Conservation (phyloP, 2,329 filamentous ascomycete genomes). For the Pyrenochaeta sp. region DNA sequence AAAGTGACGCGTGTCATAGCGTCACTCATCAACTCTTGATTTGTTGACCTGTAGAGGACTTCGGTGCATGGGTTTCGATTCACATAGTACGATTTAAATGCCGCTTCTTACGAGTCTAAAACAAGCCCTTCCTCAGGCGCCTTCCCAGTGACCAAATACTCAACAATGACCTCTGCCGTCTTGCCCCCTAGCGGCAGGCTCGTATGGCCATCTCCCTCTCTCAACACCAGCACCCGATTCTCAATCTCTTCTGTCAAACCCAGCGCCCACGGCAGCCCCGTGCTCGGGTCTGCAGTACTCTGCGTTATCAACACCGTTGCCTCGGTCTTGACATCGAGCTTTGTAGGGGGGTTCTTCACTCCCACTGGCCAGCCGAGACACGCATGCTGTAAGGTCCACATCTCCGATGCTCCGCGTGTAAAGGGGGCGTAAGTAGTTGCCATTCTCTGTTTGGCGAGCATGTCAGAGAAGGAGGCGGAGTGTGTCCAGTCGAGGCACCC, state of each 20-base stretch:
- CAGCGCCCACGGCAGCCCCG: conserved; percentile 41
- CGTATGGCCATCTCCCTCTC: conserved; percentile 54
- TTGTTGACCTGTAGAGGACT: neutral
- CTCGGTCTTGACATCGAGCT: conserved; percentile 31
- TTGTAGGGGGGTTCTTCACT: conserved; percentile 46
- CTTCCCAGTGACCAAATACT: conserved; percentile 44
- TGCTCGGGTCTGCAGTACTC: conserved; percentile 53
- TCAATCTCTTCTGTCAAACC: conserved; percentile 35
- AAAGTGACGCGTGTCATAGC: too few relatives aligned
- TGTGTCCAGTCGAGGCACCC: conserved; percentile 49
- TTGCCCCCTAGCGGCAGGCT: conserved; percentile 46
- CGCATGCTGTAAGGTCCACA: conserved; percentile 45
- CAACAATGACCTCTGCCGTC: conserved; percentile 41
- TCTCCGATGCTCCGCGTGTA: conserved; percentile 46
- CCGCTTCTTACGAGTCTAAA: neutral
- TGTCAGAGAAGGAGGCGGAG: conserved; percentile 19
- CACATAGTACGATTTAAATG: too few relatives aligned
- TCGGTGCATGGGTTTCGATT: neutral
- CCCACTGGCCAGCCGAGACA: conserved; percentile 55
- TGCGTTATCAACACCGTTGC: conserved; percentile 52
- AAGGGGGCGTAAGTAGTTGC: conserved; percentile 46
- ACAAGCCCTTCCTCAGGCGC: conserved; percentile 5
- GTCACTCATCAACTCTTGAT: neutral
- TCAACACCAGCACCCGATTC: conserved; percentile 50
- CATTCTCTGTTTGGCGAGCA: conserved; percentile 39